Evolutionary conservation across 768 basidiomycete species (phyloP).

Genomic region (Russula foetens): DNA sequence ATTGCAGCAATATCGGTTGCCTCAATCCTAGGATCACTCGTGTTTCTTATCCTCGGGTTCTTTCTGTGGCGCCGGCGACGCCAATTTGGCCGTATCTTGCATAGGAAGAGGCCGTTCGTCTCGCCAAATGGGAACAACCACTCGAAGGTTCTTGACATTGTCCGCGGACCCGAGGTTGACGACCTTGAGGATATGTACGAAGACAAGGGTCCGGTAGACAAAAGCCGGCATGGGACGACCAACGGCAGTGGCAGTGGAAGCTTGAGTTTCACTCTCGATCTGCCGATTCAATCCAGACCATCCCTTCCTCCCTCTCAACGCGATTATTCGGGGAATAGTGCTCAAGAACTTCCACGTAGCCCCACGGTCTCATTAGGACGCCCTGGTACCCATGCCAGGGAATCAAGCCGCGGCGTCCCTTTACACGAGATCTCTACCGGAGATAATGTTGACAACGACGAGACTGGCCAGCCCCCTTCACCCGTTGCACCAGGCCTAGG

Average conservation of each 20-base stretch:
- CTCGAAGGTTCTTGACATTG: constrained; percentile 20
- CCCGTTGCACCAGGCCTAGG: not conserved
- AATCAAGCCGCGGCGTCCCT: constrained; percentile 14
- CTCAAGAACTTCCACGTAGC: constrained; percentile 19
- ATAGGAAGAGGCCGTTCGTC: constrained; percentile 25
- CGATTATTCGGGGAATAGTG: constrained; percentile 16
- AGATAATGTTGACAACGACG: constrained; percentile 4
- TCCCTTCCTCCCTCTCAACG: constrained; percentile 14
- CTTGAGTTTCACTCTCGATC: constrained; percentile 20
- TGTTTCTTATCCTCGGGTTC: constrained; percentile 38
- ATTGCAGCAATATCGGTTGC: constrained; percentile 61
- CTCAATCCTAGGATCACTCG: constrained; percentile 41
- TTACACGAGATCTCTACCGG: constrained; percentile 4
- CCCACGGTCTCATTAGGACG: constrained; percentile 18
- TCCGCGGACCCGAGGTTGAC: constrained; percentile 4
- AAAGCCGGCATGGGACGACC: not conserved
- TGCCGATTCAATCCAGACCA: constrained; percentile 17
- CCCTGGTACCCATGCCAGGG: constrained; percentile 14
- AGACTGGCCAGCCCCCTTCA: not conserved
- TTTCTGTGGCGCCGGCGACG: constrained; percentile 42
- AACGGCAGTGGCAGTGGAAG: constrained; percentile 19
- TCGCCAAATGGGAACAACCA: constrained; percentile 7
- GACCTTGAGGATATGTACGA: constrained; percentile 14
- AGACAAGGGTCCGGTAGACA: constrained; percentile 3
- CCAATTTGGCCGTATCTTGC: constrained; percentile 21